Evolutionary conservation across 768 basidiomycete genomes (phyloP), one percentile per base, ranked within the genome.

Genomic region (button mushroom (Agaricus bisporus)): DNA sequence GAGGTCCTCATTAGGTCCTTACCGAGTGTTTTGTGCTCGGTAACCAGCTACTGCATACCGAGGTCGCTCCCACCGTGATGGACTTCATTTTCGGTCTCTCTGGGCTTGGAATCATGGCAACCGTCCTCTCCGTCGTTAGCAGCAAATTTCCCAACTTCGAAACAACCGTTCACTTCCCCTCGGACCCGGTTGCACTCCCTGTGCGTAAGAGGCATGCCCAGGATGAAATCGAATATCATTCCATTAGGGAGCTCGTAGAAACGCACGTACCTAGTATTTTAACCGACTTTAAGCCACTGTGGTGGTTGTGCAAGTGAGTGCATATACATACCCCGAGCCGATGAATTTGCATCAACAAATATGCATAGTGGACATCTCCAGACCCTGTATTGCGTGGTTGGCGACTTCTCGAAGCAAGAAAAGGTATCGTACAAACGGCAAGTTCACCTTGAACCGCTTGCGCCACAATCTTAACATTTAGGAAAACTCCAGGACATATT

Each of bases 341-440:
- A 12, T 7, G 12, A 39, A 6, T 12, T 17, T 14, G 17, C 15
- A 39, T n/a, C 38, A 29, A 36, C 29, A 25, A 9, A 10, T 12
- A 7, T 32, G 11, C 14, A 8, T 53, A 84, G 83, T 62, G 83
- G 82, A 3, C 83, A 87, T 63, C 58, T 85, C 9, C 84, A 86
- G 58, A 86, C 85, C 1, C 62, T 79, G 14, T 83, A 82, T 49
- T 78, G 76, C 49, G 81, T 82, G 1, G 28, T 80, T 5, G 83
- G 82, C 3, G 74, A 86, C 61, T 85, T 86, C 59, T 77, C 81
- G 2, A 75, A 75, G 54, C 68, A 70, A 32, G 80, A 86, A 63
- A 67, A 65, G 38, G 73, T 87, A 54, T 70, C 68, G 51, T 87
- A 85, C 63, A 69, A 78, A 47, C 73, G 83, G 83, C 77, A 51